Evolutionary conservation across 2,329 filamentous ascomycete species (phyloP), one percentile per base, ranked within the genome.

Genomic region (Scedosporium minutisporum): DNA sequence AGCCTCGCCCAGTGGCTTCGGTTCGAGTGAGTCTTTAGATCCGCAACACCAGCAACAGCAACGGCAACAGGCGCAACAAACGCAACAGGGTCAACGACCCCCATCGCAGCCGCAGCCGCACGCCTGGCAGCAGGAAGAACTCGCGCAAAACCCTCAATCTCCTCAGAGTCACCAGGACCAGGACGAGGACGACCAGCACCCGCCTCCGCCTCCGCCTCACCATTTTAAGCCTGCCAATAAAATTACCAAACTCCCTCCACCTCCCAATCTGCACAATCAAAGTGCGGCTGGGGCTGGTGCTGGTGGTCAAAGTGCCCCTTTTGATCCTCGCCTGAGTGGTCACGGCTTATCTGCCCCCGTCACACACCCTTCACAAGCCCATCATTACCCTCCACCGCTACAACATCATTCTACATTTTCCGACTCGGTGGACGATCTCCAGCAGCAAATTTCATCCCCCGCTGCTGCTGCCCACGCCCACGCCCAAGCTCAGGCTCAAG

Each of bases 221-320:
- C 68, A 68, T 58, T 65, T 64, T 16, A 68, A 68, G 63, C 64
- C 64, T 64, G 63, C 57, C 66, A 68, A 51, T 68, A 68, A 51
- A 67, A 66, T 60, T 66, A 70, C 61, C 64, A 66, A 42, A 58
- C 63, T 67, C 63, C 65, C 67, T 65, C 69, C 70, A 63, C 71
- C 71, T 63, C 68, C 70, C 61, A 70, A 70, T 64, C 69, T 71
- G 65, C 73, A 71, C 67, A 71, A 65, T 69, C 68, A 65, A 42
- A 53, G 48, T 53, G 12, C 23, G 23, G 58, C 38, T 33, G 29
- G 29, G 29, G 29, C 29, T 33, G 29, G 29, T 33, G 29, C 29
- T 44, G 55, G 55, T 41, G 55, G 55, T 58, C 55, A 14, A 29
- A 38, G 55, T 58, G 38, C 29, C 29, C 38, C 58, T 21, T 46